These are phyloP conservation scores for Lyophyllum atratum DNA, from an alignment of 768 basidiomycete genomes.

Conservation along the genomic window DNA sequence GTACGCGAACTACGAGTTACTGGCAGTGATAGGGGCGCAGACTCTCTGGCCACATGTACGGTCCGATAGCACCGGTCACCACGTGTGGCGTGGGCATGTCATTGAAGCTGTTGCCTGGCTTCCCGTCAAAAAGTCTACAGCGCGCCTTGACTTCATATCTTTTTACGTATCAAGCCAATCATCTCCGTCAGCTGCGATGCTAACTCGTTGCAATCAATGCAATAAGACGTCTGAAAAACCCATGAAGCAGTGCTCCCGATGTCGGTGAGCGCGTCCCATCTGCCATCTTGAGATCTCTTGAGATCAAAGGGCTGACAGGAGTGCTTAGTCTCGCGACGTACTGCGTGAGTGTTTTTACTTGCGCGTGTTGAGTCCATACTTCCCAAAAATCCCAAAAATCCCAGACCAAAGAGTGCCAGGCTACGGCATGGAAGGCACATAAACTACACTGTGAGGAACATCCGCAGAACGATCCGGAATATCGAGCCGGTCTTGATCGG, in stretches of 20 bases:
- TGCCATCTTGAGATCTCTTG: not conserved
- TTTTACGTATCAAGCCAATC: too few species aligned
- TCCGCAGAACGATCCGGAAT: too few species aligned
- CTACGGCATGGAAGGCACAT: slow-evolving; percentile 17
- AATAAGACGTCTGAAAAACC: slow-evolving; percentile 5
- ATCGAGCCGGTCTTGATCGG: too few species aligned
- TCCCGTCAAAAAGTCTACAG: too few species aligned
- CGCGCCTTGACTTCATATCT: too few species aligned
- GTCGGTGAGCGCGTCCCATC: slow-evolving; percentile 1
- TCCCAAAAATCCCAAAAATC: not conserved
- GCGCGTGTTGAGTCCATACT: not conserved
- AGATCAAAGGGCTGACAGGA: not conserved
- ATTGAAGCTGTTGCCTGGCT: too few species aligned
- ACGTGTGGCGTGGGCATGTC: too few species aligned
- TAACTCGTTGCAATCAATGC: slow-evolving; percentile 11
- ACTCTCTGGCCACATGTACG: too few species aligned
- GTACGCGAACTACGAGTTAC: too few species aligned
- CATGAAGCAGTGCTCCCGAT: slow-evolving; percentile 14
- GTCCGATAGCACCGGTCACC: too few species aligned
- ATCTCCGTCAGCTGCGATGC: not conserved
- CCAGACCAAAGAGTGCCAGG: slow-evolving; percentile 19
- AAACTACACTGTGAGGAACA: slow-evolving; percentile 12
- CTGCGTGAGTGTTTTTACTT: slow-evolving; percentile 5
- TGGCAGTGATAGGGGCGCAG: too few species aligned
- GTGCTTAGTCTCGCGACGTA: slow-evolving; percentile 10